Evolutionary conservation across 2,329 filamentous ascomycete genomes (phyloP), one percentile per base, ranked within the genome.

Genomic region (Pezicula radicicola): DNA sequence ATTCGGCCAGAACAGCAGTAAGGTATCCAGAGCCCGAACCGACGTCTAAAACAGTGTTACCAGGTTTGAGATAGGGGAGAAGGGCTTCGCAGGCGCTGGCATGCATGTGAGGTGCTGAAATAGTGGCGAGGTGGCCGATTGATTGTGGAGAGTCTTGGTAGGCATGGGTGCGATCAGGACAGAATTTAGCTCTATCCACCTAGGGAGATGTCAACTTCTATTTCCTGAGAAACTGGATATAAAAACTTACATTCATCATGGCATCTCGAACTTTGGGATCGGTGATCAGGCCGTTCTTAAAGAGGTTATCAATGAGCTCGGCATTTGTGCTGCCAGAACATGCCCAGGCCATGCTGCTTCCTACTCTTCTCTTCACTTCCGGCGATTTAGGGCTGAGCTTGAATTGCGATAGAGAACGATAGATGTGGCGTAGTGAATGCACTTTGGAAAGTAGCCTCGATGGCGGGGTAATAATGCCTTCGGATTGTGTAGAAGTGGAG

Each of bases 101-200:
- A 67, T 89, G 85, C 85, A 89, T 89, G 69, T 89, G 85, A 2
- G 85, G 85, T 21, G 86, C 86, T 18, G 83, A 85, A 56, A 90
- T 89, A 15, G 87, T 90, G 51, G 86, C 87, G 21, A 70, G 64
- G 66, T 83, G 76, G 46, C 87, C 86, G 65, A 90, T 88, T 53
- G 76, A 67, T 67, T 89, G 87, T 0, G 87, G 87, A 1, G 79
- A 81, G 72, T 90, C 87, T 61, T 81, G 76, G 69, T 97, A 97
- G 3, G 94, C 84, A 9, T 68, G 68, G 0, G 70, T 3, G 85
- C 87, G 18, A 84, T 80, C 64, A 3, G 89, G 88, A 13, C 88
- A 81, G 72, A 93, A 97, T 71, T 97, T 82, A 0, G 82, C 91
- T 55, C 94, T 84, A 70, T 99, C 93, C 66, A 97, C 91, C 86